Evolutionary conservation across 1,139 yeast species (phyloP).

Genomic region (Sugiyamaella sp.): DNA sequence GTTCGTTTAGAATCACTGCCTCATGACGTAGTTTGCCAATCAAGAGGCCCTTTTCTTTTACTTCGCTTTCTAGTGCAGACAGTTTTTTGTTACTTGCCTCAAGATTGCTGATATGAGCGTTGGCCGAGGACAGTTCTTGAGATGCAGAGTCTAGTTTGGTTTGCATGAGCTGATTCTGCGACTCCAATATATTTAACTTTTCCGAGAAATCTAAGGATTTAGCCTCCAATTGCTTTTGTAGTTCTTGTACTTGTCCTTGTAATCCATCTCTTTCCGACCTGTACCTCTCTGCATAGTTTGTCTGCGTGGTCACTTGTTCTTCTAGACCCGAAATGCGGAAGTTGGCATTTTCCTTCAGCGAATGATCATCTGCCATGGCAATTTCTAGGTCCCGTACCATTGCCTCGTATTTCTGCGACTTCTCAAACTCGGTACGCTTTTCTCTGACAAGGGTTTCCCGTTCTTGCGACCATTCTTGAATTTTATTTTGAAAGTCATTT

Average conservation of each 20-base stretch:
- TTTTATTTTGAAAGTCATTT: conserved; percentile 50
- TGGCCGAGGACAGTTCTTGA: conserved; percentile 28
- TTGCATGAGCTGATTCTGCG: conserved; percentile 34
- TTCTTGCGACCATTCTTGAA: conserved; percentile 51
- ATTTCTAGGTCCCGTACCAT: conserved; percentile 47
- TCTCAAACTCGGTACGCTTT: conserved; percentile 31
- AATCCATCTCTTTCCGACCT: conserved; percentile 33
- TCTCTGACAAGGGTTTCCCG: conserved; percentile 41
- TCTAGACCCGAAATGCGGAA: conserved; percentile 52
- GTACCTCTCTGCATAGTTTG: conserved; percentile 34
- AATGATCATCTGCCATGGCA: conserved; percentile 41
- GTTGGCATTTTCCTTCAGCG: conserved; percentile 36
- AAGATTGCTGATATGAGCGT: conserved; percentile 27
- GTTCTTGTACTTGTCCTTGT: conserved; percentile 24
- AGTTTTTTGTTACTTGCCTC: conserved; percentile 37
- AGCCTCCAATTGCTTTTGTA: conserved; percentile 31
- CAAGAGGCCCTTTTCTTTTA: conserved; percentile 73
- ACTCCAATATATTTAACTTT: conserved; percentile 37
- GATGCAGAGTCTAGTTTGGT: conserved; percentile 31
- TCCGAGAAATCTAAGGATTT: conserved; percentile 26
- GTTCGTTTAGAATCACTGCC: conserved; percentile 93
- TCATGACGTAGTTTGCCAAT: conserved; percentile 94
- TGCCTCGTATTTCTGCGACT: conserved; percentile 45
- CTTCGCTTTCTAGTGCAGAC: conserved; percentile 51
- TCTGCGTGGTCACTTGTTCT: conserved; percentile 43